A percentile compares a stretch with the other conserved stretches of the same genome.
Conservation (phyloP, 2,329 filamentous ascomycete species). For the Aureobasidium sp. region DNA sequence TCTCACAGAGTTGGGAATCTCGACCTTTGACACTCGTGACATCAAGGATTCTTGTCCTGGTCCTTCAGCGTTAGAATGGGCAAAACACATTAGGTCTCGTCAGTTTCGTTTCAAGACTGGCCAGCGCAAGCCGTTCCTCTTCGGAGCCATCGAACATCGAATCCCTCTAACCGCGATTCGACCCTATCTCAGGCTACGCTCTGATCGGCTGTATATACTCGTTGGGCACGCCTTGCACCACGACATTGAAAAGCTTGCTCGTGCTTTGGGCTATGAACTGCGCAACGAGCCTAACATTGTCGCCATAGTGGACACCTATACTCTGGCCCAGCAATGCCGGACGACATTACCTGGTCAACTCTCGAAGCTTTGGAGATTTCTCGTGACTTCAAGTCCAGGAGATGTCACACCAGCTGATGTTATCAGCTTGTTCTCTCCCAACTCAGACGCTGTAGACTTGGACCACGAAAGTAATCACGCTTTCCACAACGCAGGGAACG, state of each 20-base stretch:
- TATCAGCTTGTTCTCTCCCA: neutral
- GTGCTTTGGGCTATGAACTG: neutral
- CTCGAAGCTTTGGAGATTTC: neutral
- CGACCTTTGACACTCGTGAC: constrained; percentile 64
- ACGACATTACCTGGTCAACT: neutral
- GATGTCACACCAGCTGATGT: neutral
- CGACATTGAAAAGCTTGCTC: neutral
- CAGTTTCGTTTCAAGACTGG: constrained; percentile 60
- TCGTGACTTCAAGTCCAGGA: neutral
- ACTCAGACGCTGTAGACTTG: neutral
- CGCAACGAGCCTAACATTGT: neutral
- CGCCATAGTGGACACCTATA: constrained; percentile 3
- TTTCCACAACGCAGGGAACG: constrained; percentile 26
- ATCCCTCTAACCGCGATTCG: neutral
- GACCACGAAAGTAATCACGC: constrained; percentile 28
- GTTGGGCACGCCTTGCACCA: constrained; percentile 3
- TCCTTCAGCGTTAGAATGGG: constrained; percentile 56
- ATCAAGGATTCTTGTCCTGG: constrained; percentile 53
- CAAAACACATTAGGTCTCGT: constrained; percentile 53
- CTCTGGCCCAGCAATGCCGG: neutral
- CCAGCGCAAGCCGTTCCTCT: neutral
- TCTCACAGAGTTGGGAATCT: constrained; percentile 80
- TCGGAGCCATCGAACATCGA: neutral
- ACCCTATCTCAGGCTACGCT: neutral
- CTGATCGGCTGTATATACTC: neutral